Conservation (phyloP, 2,329 filamentous ascomycete species). For the Clarireedia hainanense region DNA sequence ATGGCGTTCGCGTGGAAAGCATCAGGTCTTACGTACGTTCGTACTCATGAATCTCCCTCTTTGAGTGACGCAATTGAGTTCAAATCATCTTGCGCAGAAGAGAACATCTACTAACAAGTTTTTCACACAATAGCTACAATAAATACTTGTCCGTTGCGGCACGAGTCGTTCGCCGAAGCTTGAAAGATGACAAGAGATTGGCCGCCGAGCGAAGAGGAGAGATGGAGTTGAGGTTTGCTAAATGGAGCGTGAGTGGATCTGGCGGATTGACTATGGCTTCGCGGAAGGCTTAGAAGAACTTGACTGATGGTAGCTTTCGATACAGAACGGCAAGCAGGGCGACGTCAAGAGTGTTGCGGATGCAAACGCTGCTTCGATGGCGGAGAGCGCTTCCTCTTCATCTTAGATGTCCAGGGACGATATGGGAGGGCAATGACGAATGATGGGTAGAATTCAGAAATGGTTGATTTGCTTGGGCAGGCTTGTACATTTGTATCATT, state of each 20-base stretch:
- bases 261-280: not conserved
- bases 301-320: slow-evolving; percentile 14
- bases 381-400: slow-evolving; percentile 19
- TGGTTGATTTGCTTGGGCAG: slow-evolving; percentile 2
- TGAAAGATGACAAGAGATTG: slow-evolving; percentile 92
- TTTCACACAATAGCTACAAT: slow-evolving; percentile 74
- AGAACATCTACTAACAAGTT: slow-evolving; percentile 25
- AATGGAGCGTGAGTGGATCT: slow-evolving; percentile 78
- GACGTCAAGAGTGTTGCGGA: slow-evolving; percentile 66
- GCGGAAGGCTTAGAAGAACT: slow-evolving; percentile 8
- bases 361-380: slow-evolving; percentile 39
- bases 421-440: slow-evolving; percentile 2
- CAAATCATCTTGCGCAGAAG: not conserved
- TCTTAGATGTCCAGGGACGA: slow-evolving; percentile 15
- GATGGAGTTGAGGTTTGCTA: slow-evolving; percentile 82
- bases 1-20: slow-evolving; percentile 99
- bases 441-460: slow-evolving; percentile 2
- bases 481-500: slow-evolving; percentile 28
- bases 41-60: not conserved
- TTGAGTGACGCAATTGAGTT: no score
- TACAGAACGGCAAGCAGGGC: slow-evolving; percentile 92
- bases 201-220: slow-evolving; percentile 82
- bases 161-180: slow-evolving; percentile 88
- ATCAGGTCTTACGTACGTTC: slow-evolving; percentile 64
- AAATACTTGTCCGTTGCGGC: slow-evolving; percentile 95